Evolutionary conservation across 352 stramenopile species (phyloP).

Genomic region (Phytophthora capsici): DNA sequence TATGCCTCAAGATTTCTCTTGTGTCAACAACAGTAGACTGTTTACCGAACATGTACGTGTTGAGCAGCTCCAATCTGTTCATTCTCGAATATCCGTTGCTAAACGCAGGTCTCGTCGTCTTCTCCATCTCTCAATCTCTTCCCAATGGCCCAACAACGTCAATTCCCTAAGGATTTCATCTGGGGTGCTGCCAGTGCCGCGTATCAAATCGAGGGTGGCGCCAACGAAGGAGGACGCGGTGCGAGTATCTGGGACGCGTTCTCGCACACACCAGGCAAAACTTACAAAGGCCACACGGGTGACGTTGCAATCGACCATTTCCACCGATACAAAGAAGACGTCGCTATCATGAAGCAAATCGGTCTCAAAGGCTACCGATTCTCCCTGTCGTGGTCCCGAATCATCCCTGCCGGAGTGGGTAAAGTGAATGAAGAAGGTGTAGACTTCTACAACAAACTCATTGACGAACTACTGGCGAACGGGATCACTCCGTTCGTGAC

Average conservation of each 20-base stretch:
- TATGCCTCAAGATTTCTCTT: constrained; percentile 4
- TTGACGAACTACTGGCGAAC: constrained; percentile 84
- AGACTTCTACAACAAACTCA: constrained; percentile 91
- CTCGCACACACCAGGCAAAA: constrained; percentile 64
- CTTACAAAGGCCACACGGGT: constrained; percentile 78
- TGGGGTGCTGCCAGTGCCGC: constrained; percentile 89
- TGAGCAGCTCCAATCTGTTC: neutral
- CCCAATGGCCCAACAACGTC: constrained; percentile 35
- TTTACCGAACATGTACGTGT: neutral
- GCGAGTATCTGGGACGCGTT: constrained; percentile 93
- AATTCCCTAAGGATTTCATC: constrained; percentile 70
- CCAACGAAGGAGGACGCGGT: constrained; percentile 82
- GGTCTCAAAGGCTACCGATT: constrained; percentile 92
- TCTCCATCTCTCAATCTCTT: neutral
- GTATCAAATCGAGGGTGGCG: constrained; percentile 94
- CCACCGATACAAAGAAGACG: constrained; percentile 89
- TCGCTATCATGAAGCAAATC: constrained; percentile 91
- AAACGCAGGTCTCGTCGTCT: neutral
- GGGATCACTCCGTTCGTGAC: constrained; percentile 92
- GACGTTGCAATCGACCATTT: constrained; percentile 93
- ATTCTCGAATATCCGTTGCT: constrained; percentile 15
- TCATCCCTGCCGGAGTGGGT: constrained; percentile 85
- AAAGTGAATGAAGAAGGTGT: constrained; percentile 88
- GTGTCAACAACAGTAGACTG: constrained; percentile 11
- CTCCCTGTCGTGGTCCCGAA: constrained; percentile 92